phyloP scores from a whole-genome alignment of 2,329 filamentous ascomycete genomes.

The Penicillium brevicompactum region DNA sequence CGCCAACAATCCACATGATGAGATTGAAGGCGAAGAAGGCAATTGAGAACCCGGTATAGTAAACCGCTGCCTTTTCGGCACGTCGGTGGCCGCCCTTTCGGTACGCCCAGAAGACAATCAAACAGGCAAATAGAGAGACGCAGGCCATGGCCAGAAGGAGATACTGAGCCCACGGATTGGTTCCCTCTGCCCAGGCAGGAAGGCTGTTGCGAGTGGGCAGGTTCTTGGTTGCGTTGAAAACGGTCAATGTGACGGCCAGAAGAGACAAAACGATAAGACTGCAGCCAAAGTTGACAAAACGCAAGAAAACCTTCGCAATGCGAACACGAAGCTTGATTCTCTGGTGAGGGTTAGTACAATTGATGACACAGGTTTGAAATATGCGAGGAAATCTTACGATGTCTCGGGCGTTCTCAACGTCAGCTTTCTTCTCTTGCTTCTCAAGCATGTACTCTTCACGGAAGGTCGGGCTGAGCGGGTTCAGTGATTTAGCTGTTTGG shows the following conservation, averaged over 20 bases:
- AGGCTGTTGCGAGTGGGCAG: constrained; percentile 77
- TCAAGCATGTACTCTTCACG: constrained; percentile 83
- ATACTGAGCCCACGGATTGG: constrained; percentile 86
- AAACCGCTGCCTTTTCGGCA: constrained; percentile 90
- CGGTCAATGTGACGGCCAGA: constrained; percentile 81
- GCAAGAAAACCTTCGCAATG: constrained; percentile 91
- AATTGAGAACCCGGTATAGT: constrained; percentile 93
- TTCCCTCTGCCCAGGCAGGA: constrained; percentile 79
- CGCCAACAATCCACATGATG: constrained; percentile 87
- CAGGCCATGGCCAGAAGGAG: constrained; percentile 77
- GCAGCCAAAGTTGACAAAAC: constrained; percentile 95
- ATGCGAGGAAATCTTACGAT: constrained; percentile 63
- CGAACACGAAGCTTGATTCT: constrained; percentile 91
- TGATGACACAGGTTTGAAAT: neutral
- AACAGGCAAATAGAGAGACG: constrained; percentile 76
- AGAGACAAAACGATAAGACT: constrained; percentile 92
- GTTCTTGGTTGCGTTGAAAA: constrained; percentile 84
- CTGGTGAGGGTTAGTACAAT: constrained; percentile 55
- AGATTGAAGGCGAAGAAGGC: constrained; percentile 93
- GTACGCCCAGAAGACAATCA: constrained; percentile 82
- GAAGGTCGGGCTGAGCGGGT: constrained; percentile 89
- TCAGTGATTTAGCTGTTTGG: constrained; percentile 74
- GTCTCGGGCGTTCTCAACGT: constrained; percentile 84
- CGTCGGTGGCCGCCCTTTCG: constrained; percentile 83
- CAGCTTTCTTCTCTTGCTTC: constrained; percentile 77